Base-by-base conservation (phyloP, 208 protist genomes). In the Borovskyia barvae region DNA sequence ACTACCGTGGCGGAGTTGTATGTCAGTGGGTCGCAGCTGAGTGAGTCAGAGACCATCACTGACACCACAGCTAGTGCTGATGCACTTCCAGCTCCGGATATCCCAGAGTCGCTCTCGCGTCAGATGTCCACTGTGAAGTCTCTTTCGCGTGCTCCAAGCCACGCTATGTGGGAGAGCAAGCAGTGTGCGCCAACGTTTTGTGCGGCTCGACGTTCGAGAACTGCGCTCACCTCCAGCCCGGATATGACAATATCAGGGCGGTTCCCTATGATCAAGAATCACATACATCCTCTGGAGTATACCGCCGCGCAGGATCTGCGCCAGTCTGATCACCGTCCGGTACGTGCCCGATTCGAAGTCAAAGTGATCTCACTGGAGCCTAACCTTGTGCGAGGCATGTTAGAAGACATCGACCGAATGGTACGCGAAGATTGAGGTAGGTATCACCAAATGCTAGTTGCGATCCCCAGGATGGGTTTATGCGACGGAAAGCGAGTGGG, bases 321-420 rank as follows among this genome's bases (percentile, higher is more conserved):
- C 47, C 72, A 84, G 52, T 92, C 85, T 6, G 85, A 92, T 50
- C 85, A 92, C 24, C 71, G 81, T 11, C 85, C 85, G 6, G 85
- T 92, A 35, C 75, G 67, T 20, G 77, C 80, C n/a, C 68, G 77
- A 22, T 92, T 92, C 50, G 75, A 79, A 32, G 80, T 92, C 30
- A 71, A 58, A 29, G 80, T 88, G 12, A 36, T 92, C 9, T 40
- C 64, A 2, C 29, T 91, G 58, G 39, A 30, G 17, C 62, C 78
- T 6, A 53, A 69, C 24, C 46, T 82, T 5, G 75, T 91, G 3
- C 50, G 30, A 20, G 55, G 72, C 15, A 53, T 87, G 2, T 33
- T 83, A 2, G 46, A 64, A 22, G 58, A 64, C 9, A 20, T 72
- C 1, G 32, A 40, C 2, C 33, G 43, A 12, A 29, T 43, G n/a